Evolutionary conservation across 2,329 filamentous ascomycete genomes (phyloP).

Genomic region (Incumbomyces lentus): DNA sequence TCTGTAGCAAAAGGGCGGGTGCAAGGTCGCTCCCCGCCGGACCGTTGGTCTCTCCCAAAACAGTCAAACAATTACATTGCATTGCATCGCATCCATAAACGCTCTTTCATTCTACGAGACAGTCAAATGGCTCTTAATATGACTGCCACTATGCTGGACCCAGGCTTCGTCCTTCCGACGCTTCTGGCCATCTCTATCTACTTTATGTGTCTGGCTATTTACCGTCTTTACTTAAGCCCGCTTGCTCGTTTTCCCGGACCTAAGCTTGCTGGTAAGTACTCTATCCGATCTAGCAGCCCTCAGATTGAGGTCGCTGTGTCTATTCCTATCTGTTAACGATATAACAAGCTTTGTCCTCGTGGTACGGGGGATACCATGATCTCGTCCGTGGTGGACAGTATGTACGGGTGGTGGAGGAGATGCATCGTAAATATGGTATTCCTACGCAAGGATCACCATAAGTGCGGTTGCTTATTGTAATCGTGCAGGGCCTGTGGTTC

Average conservation of each 20-base stretch:
- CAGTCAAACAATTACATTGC: too few relatives aligned
- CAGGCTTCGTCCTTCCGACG: too few relatives aligned
- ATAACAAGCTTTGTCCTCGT: slow-evolving; percentile 16
- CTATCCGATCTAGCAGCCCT: too few relatives aligned
- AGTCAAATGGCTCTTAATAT: too few relatives aligned
- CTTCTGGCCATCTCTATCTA: slow-evolving; percentile 1
- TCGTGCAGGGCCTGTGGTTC: slow-evolving; percentile 24
- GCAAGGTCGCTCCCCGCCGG: too few relatives aligned
- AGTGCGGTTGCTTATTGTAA: background rate
- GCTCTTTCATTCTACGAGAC: too few relatives aligned
- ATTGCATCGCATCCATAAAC: too few relatives aligned
- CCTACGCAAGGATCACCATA: slow-evolving; percentile 8
- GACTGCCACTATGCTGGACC: too few relatives aligned
- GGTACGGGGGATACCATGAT: slow-evolving; percentile 28
- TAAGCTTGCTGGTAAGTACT: slow-evolving; percentile 21
- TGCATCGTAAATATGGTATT: slow-evolving; percentile 28
- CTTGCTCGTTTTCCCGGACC: slow-evolving; percentile 22
- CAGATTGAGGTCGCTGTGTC: too few relatives aligned
- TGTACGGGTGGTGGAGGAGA: slow-evolving; percentile 25
- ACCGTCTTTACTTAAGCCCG: slow-evolving; percentile 18
- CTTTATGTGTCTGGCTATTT: slow-evolving; percentile 9
- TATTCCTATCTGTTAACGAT: too few relatives aligned
- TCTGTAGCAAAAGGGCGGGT: too few relatives aligned
- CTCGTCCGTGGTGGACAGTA: slow-evolving; percentile 25
- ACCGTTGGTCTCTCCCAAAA: too few relatives aligned